Conservation (phyloP, 1,284 basidiomycete genomes). For the Ustilago nuda region DNA sequence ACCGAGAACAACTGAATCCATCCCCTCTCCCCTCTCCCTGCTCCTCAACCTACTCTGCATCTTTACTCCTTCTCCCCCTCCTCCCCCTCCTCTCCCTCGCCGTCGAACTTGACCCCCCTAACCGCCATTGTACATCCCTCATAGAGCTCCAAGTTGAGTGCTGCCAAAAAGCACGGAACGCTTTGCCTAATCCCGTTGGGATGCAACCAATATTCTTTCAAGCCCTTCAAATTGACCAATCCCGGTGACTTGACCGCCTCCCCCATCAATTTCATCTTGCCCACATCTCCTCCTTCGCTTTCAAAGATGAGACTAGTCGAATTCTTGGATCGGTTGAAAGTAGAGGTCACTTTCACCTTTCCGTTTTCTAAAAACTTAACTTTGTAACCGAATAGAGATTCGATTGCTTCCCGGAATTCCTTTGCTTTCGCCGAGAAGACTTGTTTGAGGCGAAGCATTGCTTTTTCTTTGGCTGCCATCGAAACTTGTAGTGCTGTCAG, state of each 20-base stretch:
- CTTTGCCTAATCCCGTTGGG: constrained; percentile 70
- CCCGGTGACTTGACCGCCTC: constrained; percentile 63
- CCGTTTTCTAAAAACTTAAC: constrained; percentile 85
- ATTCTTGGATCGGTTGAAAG: constrained; percentile 74
- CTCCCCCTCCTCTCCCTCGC: constrained; percentile 17
- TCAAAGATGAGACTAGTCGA: constrained; percentile 71
- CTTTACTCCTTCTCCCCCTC: neutral
- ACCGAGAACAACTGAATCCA: neutral
- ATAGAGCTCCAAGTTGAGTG: constrained; percentile 72
- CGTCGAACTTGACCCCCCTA: constrained; percentile 14
- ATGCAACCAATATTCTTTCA: constrained; percentile 72
- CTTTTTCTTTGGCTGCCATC: constrained; percentile 75
- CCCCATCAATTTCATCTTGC: constrained; percentile 72
- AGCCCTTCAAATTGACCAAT: constrained; percentile 47
- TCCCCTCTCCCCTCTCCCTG: neutral
- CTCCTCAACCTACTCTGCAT: constrained; percentile 6
- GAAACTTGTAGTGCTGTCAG: constrained; percentile 75
- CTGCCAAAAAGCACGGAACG: constrained; percentile 73
- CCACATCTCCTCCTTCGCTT: constrained; percentile 71
- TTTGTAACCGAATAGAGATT: constrained; percentile 83
- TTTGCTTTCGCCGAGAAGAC: constrained; percentile 78
- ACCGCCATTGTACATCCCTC: constrained; percentile 57
- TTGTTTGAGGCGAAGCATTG: constrained; percentile 78
- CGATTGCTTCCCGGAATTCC: constrained; percentile 84
- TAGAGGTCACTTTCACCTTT: constrained; percentile 82